Evolutionary conservation across 2,329 filamentous ascomycete genomes (phyloP), one percentile per base, ranked within the genome.

Genomic region (Phaeophleospora eucalypticola): DNA sequence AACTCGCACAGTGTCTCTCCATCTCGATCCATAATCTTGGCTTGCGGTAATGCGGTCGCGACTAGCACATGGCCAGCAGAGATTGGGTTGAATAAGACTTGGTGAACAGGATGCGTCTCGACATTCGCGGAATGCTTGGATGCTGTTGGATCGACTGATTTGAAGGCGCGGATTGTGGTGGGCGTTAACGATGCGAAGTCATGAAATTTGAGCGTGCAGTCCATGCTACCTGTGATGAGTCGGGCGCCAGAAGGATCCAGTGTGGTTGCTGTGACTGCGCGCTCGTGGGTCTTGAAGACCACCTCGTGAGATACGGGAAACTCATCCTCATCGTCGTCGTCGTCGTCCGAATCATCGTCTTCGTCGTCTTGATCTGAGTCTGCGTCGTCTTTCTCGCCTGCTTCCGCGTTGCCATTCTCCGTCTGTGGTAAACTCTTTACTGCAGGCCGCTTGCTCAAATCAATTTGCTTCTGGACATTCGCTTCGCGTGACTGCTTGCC

Each of bases 141-240:
- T 42, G 83, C 81, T 59, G 84, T 90, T 0, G 93, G 91, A 63
- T 98, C 91, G 39, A 97, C 77, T 7, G 84, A 90, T 63, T 89
- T 89, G 77, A 98, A 98, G 1, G 93, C 89, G 59, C 91, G 86
- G 42, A 98, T 79, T 0, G 93, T 97, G 4, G 89, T 93, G 1
- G 90, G 89, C 0, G 91, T 96, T 85, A 98, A 94, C 38, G 90
- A 87, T 2, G 90, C 83, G 66, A 98, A 95, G 65, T 98, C 91
- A 71, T 96, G 89, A 15, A 98, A 76, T 65, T 96, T 97, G 60
- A 97, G 73, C 1, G 82, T 87, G 67, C 89, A 94, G 68, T 98
- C 93, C 51, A 85, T 86, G 4, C 90, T 96, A 17, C 87, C 90
- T n/a, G 89, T 93, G 39, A 91, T 82, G 64, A 98, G 74, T 58